These are phyloP conservation scores for Mucor mucedo DNA, from an alignment of 371 early-diverging fungal species.

Conservation along the genomic window DNA sequence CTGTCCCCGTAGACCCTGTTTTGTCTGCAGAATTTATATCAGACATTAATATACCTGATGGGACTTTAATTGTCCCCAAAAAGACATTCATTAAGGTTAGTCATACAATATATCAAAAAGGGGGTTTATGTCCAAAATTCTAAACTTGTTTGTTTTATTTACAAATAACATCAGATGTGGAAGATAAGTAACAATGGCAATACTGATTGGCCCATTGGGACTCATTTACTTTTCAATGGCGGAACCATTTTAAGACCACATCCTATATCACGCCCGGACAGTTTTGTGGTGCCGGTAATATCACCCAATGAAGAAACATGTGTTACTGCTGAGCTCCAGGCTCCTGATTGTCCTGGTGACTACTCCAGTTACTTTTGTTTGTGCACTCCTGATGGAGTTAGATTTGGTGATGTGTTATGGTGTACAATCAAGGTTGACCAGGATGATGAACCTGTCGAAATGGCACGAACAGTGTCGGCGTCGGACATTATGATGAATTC, in stretches of 20 bases:
- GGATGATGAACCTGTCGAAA: conserved; percentile 15
- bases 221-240: conserved; percentile 58
- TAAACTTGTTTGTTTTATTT: background rate
- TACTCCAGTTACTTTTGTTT: conserved; percentile 71
- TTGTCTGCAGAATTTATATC: conserved; percentile 60
- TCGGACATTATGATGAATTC: conserved; percentile 11
- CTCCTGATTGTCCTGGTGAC: conserved; percentile 66
- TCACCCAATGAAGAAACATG: conserved; percentile 57
- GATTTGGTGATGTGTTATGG: conserved; percentile 74
- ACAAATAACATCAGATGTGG: conserved; percentile 63
- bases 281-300: conserved; percentile 52
- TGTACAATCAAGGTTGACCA: conserved; percentile 60
- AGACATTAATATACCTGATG: conserved; percentile 73
- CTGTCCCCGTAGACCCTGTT: background rate
- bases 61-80: conserved; percentile 49
- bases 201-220: conserved; percentile 66
- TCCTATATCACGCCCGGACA: conserved; percentile 28
- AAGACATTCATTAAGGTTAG: conserved; percentile 35
- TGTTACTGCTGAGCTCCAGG: conserved; percentile 66
- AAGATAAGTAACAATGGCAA: conserved; percentile 69
- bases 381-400: conserved; percentile 58
- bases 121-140: background rate
- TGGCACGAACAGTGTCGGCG: background rate
- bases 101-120: background rate
- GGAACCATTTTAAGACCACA: conserved; percentile 52